Evolutionary conservation across 192 early-diverging fungal genomes (phyloP).

Genomic region (Entomortierella chlamydospora): DNA sequence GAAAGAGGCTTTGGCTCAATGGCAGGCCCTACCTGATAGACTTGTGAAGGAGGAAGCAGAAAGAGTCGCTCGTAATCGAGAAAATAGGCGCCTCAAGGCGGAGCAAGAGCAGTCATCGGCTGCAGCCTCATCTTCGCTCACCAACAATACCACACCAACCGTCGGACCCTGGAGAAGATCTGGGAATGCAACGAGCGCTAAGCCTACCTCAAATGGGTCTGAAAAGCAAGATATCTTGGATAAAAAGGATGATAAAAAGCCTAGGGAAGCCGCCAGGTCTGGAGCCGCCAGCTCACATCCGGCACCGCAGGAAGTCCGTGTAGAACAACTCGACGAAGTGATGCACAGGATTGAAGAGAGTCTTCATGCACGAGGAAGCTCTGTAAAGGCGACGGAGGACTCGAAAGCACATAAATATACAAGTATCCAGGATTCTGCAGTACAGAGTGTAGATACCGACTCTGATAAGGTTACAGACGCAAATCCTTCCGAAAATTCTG

Average conservation of each 20-base stretch:
- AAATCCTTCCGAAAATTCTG: neutral
- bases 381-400: slow-evolving; percentile 7
- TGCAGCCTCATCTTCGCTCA: neutral
- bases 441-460: neutral
- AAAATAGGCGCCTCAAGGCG: neutral
- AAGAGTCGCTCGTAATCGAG: neutral
- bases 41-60: slow-evolving; percentile 32
- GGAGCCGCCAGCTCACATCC: neutral
- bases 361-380: slow-evolving; percentile 8
- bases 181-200: slow-evolving; percentile 3
- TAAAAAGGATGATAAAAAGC: slow-evolving; percentile 9
- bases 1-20: slow-evolving; percentile 14
- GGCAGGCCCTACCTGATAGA: slow-evolving; percentile 21
- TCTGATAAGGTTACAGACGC: neutral
- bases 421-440: neutral
- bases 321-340: slow-evolving; percentile 29
- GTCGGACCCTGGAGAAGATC: slow-evolving; percentile 31
- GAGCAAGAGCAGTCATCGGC: slow-evolving; percentile 2
- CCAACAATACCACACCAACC: neutral
- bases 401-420: slow-evolving; percentile 2
- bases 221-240: neutral
- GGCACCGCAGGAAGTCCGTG: slow-evolving; percentile 7
- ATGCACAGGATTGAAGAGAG: slow-evolving; percentile 50
- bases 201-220: neutral
- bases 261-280: neutral